Conservation (phyloP, 139 green algal species). For the Chlorella sp. region DNA sequence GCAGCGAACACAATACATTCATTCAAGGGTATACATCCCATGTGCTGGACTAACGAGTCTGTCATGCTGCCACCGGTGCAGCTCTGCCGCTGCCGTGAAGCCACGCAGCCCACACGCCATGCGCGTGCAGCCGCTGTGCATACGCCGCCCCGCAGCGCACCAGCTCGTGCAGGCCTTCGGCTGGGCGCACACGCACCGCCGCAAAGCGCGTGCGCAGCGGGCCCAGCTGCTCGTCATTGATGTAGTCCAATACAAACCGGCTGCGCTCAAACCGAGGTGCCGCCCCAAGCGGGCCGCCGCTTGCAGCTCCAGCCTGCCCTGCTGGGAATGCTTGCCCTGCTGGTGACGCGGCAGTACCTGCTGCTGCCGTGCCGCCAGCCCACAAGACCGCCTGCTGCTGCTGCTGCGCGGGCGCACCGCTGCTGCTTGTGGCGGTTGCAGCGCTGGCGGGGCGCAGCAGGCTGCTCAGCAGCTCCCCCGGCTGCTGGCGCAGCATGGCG, state of each 20-base stretch:
- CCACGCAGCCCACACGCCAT: conserved; percentile 12
- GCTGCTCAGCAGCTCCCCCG: not conserved
- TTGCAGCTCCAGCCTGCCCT: too few species aligned
- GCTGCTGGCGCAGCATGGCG: not conserved
- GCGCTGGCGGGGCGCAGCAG: not conserved
- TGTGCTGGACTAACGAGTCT: too few species aligned
- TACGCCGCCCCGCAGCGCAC: conserved; percentile 3
- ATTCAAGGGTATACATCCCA: too few species aligned
- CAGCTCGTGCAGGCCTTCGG: conserved; percentile 18
- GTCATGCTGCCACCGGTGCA: not conserved
- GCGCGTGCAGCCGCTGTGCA: conserved; percentile 1
- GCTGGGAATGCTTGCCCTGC: too few species aligned
- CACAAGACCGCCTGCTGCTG: too few species aligned
- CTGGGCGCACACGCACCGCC: not conserved
- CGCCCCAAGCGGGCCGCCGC: too few species aligned
- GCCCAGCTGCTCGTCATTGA: not conserved
- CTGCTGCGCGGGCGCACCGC: not conserved
- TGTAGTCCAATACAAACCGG: conserved; percentile 1
- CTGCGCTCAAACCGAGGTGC: too few species aligned
- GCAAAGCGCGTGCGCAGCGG: not conserved
- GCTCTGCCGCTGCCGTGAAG: not conserved
- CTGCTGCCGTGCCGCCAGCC: too few species aligned
- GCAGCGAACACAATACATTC: too few species aligned
- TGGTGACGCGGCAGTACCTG: too few species aligned
- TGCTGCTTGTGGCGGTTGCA: not conserved